Percentiles rank a stretch among this genome's conserved stretches.
These are phyloP conservation scores for Sclerospora graminicola DNA, from an alignment of 352 stramenopile genomes.

Conservation along the genomic window DNA sequence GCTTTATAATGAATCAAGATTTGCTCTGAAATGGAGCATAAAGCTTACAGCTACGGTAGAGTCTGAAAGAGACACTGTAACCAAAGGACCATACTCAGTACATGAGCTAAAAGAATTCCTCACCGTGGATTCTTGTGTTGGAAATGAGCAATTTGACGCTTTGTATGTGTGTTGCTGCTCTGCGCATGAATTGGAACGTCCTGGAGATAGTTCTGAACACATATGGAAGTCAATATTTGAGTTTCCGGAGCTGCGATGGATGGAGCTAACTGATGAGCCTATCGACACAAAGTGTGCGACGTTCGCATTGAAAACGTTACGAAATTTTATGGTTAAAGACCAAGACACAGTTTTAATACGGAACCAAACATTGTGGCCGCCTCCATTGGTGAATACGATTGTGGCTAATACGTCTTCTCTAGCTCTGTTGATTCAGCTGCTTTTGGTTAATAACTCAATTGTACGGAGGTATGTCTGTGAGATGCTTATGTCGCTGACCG, in stretches of 20 bases:
- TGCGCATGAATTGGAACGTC: conserved; percentile 20
- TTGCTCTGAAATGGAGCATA: conserved; percentile 53
- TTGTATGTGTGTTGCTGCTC: conserved; percentile 67
- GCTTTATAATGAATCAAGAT: conserved; percentile 44
- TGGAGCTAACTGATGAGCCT: conserved; percentile 59
- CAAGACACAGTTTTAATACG: conserved; percentile 11
- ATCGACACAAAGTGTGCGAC: conserved; percentile 37
- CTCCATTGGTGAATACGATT: conserved; percentile 45
- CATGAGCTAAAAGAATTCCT: conserved; percentile 48
- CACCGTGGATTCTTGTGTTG: conserved; percentile 28
- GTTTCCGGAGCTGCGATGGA: conserved; percentile 68
- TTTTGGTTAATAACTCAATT: conserved; percentile 46
- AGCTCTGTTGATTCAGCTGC: conserved; percentile 47
- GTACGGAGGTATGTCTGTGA: conserved; percentile 46
- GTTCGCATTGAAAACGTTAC: conserved; percentile 43
- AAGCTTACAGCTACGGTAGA: conserved; percentile 23
- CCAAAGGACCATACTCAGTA: conserved; percentile 39
- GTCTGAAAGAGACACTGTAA: conserved; percentile 6
- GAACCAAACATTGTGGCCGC: conserved; percentile 35
- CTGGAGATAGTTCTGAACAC: conserved; percentile 22
- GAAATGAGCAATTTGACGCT: conserved; percentile 23
- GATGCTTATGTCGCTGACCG: conserved; percentile 45
- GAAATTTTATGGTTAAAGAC: conserved; percentile 55
- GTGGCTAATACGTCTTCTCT: conserved; percentile 38
- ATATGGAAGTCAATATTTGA: conserved; percentile 51